These are phyloP conservation scores for Pythium apleroticum DNA, from an alignment of 352 stramenopile species.

Conservation along the genomic window DNA sequence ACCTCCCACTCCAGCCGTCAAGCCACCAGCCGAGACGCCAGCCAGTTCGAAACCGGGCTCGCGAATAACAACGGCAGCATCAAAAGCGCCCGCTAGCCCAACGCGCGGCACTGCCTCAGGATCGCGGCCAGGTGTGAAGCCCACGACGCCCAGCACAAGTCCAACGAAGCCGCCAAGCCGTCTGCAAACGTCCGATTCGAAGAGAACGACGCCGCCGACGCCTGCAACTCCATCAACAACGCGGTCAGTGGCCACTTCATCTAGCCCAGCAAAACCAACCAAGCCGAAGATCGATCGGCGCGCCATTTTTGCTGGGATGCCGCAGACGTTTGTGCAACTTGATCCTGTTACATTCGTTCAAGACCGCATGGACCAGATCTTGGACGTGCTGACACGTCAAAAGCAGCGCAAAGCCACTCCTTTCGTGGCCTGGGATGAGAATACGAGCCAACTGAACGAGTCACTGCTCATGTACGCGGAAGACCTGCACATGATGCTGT, in stretches of 20 bases:
- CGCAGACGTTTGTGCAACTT: conserved; percentile 39
- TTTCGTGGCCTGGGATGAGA: conserved; percentile 52
- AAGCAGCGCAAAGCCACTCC: conserved; percentile 34
- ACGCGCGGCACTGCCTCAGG: not conserved
- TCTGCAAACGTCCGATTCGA: conserved; percentile 1
- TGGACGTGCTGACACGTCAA: conserved; percentile 40
- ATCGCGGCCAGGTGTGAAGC: conserved; percentile 10
- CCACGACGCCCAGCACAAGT: conserved; percentile 9
- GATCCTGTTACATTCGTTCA: conserved; percentile 35
- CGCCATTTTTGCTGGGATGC: conserved; percentile 38
- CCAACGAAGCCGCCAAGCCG: conserved; percentile 6
- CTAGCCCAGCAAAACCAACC: conserved; percentile 18
- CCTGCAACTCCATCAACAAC: conserved; percentile 1
- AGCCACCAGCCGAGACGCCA: not conserved
- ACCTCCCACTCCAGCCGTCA: not conserved
- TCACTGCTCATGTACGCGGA: conserved; percentile 60
- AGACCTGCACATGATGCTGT: conserved; percentile 54
- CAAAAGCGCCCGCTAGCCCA: conserved; percentile 2
- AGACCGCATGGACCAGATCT: conserved; percentile 47
- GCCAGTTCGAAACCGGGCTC: not conserved
- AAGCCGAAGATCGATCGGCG: conserved; percentile 25
- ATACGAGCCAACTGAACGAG: conserved; percentile 50
- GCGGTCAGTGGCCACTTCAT: conserved; percentile 10
- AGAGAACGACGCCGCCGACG: conserved; percentile 2
- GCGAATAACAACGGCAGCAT: not conserved